These are phyloP conservation scores for Kwoniella bestiolae DNA, from an alignment of 768 basidiomycete genomes.

Conservation along the genomic window DNA sequence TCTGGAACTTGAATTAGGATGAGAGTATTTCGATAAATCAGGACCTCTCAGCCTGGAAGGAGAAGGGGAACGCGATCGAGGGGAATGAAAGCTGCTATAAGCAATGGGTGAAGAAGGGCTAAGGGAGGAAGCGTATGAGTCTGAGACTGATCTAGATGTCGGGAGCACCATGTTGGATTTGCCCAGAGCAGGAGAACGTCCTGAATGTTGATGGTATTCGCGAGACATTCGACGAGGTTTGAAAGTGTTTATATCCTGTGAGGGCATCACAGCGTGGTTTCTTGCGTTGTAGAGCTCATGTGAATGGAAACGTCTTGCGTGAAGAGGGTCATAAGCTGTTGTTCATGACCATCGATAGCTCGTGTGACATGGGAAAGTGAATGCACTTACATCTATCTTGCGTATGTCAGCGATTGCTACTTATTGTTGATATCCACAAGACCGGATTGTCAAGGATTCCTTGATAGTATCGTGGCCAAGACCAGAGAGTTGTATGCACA, in stretches of 20 bases:
- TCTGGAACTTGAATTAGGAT: constrained; percentile 1
- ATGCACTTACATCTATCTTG: no score
- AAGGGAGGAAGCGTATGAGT: constrained; percentile 24
- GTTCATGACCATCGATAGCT: no score
- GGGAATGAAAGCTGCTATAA: constrained; percentile 2
- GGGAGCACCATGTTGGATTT: constrained; percentile 10
- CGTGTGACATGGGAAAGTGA: no score
- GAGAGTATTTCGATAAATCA: constrained; percentile 14
- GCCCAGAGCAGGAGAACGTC: not conserved
- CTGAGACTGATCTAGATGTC: constrained; percentile 1
- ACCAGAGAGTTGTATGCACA: no score
- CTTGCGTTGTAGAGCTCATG: not conserved
- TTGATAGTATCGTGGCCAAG: no score
- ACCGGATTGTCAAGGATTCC: no score
- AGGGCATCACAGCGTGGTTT: not conserved
- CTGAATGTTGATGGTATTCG: not conserved
- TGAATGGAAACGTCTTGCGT: no score
- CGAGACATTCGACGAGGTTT: not conserved
- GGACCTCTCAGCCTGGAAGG: constrained; percentile 15
- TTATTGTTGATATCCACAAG: no score
- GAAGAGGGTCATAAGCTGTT: no score
- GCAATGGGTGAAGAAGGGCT: constrained; percentile 25
- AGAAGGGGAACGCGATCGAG: constrained; percentile 15
- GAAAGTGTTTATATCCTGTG: not conserved
- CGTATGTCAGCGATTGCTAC: no score